Base-by-base conservation (phyloP, 306 rosid genomes). In the Castanea mollissima region DNA sequence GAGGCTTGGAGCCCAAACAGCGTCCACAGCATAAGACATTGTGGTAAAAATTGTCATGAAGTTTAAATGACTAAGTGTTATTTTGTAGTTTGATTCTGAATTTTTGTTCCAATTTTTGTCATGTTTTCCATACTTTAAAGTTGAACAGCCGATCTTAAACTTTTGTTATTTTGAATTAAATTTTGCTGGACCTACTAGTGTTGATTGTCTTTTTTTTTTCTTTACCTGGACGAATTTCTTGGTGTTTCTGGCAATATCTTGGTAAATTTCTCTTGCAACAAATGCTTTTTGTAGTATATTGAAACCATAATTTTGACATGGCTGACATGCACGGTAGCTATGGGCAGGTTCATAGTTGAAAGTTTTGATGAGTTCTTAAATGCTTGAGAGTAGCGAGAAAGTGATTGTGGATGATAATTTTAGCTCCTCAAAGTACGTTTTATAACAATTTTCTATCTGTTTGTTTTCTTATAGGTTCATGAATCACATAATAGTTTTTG, bases 1-100 rank as follows among this genome's bases (percentile, higher is more conserved):
- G 76, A 89, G 97, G 88, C 84, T 77, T 76, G 84, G 93, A 1
- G 83, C 94, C 67, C 94, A 83, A 82, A 87, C 85, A 78, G 85
- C 90, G 11, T n/a, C 87, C 32, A 68, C 95, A 15, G 93, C 95
- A 46, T 90, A 85, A 80, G 6, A 9, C 44, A 18, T 18, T 7
- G 1, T 62, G 72, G 38, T 15, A 55, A 46, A n/a, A 75, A 51
- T 25, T 27, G 81, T 73, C 79, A 34, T 34, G 27, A 31, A 8
- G 67, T 59, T 59, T 13, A 25, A 59, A 4, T 3, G 12, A 23
- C 15, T 31, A 9, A 46, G 54, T 15, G 25, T 56, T 69, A 63
- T 80, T 68, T 6, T 52, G 18, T 69, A 41, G 58, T 31, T 8
- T 54, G 59, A 27, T 70, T 46, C 14, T 10, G 75, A 57, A 41